These are phyloP conservation scores for Haematococcus sp. DNA, from an alignment of 139 green algal genomes.

Conservation along the genomic window DNA sequence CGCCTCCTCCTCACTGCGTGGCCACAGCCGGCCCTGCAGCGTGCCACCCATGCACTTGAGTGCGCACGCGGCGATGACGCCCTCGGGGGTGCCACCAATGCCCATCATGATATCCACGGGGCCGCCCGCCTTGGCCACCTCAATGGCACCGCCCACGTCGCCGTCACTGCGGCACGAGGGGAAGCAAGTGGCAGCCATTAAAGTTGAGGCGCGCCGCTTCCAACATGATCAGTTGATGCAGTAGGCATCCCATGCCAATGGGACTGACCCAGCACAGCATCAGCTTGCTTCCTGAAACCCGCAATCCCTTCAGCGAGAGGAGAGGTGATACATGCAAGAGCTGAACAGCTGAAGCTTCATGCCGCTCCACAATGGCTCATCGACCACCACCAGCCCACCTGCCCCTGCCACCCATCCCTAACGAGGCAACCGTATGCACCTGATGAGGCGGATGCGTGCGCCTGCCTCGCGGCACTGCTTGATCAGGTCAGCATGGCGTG, in stretches of 20 bases:
- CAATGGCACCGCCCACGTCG: constrained; percentile 69
- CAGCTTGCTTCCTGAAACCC: too few relatives aligned
- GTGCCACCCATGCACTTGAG: constrained; percentile 79
- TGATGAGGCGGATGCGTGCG: constrained; percentile 72
- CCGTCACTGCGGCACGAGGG: constrained; percentile 41
- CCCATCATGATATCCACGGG: constrained; percentile 76
- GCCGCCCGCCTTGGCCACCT: constrained; percentile 59
- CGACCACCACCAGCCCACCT: too few relatives aligned
- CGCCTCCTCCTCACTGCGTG: constrained; percentile 62
- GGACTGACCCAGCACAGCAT: too few relatives aligned
- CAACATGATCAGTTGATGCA: constrained; percentile 39
- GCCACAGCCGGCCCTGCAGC: constrained; percentile 62
- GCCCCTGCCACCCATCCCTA: too few relatives aligned
- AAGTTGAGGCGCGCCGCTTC: too few relatives aligned
- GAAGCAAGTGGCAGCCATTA: too few relatives aligned
- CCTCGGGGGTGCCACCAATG: constrained; percentile 65
- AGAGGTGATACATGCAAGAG: too few relatives aligned
- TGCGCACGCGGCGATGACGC: constrained; percentile 68
- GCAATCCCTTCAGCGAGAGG: too few relatives aligned
- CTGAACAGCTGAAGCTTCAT: too few relatives aligned
- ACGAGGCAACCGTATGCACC: too few relatives aligned
- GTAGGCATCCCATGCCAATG: neutral
- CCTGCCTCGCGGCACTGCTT: constrained; percentile 64
- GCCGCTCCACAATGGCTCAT: too few relatives aligned
- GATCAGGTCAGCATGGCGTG: constrained; percentile 59